A percentile compares a stretch with the other conserved stretches of the same genome.
Evolutionary conservation across 106 monocot species (phyloP).

Genomic region (Alisma plantagoaquatica): DNA sequence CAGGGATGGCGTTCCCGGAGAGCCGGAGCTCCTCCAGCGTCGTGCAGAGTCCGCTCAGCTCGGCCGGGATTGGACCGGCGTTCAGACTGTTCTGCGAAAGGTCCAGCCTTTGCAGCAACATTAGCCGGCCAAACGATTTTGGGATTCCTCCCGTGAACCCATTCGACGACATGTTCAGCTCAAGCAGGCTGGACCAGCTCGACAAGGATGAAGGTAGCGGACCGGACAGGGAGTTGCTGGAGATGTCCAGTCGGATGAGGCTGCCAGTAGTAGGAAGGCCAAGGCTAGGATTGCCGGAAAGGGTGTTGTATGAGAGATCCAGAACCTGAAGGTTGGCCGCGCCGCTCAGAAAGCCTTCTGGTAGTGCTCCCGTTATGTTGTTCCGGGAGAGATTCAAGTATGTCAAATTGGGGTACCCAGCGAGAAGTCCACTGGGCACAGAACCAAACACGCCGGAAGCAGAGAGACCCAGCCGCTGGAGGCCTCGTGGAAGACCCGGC

Average conservation of each 20-base stretch:
- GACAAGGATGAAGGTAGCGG: slow-evolving; percentile 35
- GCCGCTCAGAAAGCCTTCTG: slow-evolving; percentile 25
- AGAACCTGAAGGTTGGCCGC: slow-evolving; percentile 33
- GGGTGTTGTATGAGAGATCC: slow-evolving; percentile 65
- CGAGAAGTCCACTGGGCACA: slow-evolving; percentile 25
- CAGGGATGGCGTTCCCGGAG: slow-evolving; percentile 47
- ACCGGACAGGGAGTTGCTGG: slow-evolving; percentile 32
- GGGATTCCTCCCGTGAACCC: slow-evolving; percentile 48
- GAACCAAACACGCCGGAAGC: slow-evolving; percentile 33
- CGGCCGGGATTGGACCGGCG: slow-evolving; percentile 32
- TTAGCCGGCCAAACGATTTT: slow-evolving; percentile 22
- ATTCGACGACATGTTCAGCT: slow-evolving; percentile 64
- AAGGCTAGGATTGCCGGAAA: slow-evolving; percentile 41
- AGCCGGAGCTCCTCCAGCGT: slow-evolving; percentile 36
- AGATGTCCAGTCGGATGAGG: slow-evolving; percentile 46
- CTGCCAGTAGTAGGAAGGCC: slow-evolving; percentile 16
- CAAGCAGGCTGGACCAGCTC: slow-evolving; percentile 39
- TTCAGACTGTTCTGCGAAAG: slow-evolving; percentile 44
- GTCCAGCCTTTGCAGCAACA: slow-evolving; percentile 46
- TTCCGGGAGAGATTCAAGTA: slow-evolving; percentile 47
- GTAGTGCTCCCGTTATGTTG: slow-evolving; percentile 45
- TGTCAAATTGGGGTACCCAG: slow-evolving; percentile 26
- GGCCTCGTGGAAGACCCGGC: slow-evolving; percentile 31
- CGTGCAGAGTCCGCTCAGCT: slow-evolving; percentile 33
- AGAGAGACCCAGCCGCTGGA: slow-evolving; percentile 48